Percentiles rank a stretch among this genome's conserved stretches.
Evolutionary conservation across 306 rosid genomes (phyloP).

Genomic region (Prunus salicina): DNA sequence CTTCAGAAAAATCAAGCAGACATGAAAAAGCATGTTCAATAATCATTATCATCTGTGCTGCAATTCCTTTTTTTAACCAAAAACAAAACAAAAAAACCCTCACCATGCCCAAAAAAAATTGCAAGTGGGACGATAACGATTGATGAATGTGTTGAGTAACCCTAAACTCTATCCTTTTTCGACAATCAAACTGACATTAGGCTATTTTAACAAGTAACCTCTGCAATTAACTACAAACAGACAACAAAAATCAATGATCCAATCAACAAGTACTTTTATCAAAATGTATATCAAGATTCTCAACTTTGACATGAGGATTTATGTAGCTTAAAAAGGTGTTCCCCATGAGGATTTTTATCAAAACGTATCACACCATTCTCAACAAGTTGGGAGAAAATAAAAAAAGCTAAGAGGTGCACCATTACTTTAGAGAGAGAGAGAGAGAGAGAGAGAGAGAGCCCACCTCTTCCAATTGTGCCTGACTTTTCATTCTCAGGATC

Average conservation of each 20-base stretch:
- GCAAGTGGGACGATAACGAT: neutral
- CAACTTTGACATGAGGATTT: too few relatives aligned
- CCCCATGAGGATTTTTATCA: neutral
- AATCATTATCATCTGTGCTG: too few relatives aligned
- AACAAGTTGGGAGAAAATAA: neutral
- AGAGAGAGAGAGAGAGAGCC: slow-evolving; percentile 19
- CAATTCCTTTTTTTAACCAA: too few relatives aligned
- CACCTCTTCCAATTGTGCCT: slow-evolving; percentile 70
- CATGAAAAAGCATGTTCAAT: too few relatives aligned
- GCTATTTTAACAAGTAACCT: neutral
- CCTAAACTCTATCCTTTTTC: too few relatives aligned
- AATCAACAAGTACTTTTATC: neutral
- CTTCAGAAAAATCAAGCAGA: neutral
- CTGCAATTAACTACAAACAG: neutral
- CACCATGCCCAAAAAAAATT: too few relatives aligned
- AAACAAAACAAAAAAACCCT: too few relatives aligned
- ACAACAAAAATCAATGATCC: neutral
- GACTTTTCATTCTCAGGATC: slow-evolving; percentile 56
- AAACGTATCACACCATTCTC: neutral
- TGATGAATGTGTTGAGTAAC: too few relatives aligned
- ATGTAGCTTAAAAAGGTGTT: too few relatives aligned
- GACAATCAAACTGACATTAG: too few relatives aligned
- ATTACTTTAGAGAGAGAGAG: neutral
- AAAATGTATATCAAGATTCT: neutral
- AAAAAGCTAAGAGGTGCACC: neutral